Evolutionary conservation across 73 alveolate species (phyloP).

Genomic region (Paramecium sexaurelia): DNA sequence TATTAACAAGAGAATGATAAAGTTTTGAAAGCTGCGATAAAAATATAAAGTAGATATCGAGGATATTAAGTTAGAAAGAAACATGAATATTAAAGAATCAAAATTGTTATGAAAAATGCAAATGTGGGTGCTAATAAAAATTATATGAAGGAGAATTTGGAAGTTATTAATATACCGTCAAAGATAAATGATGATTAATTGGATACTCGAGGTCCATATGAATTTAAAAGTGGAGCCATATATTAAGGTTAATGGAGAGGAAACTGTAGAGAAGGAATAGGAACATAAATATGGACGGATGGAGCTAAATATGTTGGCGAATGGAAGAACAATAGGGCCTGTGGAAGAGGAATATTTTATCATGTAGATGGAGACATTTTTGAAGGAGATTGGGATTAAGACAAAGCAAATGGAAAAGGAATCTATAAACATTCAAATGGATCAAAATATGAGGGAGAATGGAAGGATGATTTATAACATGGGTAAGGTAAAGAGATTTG

Average conservation of each 20-base stretch:
- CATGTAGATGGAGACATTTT: conserved; percentile 71
- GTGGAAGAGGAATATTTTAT: conserved; percentile 70
- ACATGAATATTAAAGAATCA: neutral
- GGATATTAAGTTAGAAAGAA: neutral
- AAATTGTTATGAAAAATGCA: conserved; percentile 67
- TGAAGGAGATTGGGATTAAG: conserved; percentile 71
- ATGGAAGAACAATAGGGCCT: conserved; percentile 71
- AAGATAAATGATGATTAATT: conserved; percentile 19
- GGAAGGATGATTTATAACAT: conserved; percentile 75
- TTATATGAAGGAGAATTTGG: conserved; percentile 45
- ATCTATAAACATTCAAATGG: conserved; percentile 75
- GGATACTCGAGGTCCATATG: conserved; percentile 75
- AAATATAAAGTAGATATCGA: neutral
- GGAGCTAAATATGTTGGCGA: conserved; percentile 73
- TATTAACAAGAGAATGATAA: neutral
- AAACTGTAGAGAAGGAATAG: conserved; percentile 67
- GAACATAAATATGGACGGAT: conserved; percentile 65
- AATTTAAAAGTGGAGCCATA: conserved; percentile 73
- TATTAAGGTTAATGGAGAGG: conserved; percentile 75
- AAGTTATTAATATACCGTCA: conserved; percentile 28
- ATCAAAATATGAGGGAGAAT: conserved; percentile 76
- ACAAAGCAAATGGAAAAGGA: conserved; percentile 76
- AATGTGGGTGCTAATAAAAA: neutral
- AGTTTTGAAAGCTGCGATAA: conserved; percentile 1
- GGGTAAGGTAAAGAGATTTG: conserved; percentile 77